Conservation (phyloP, 345 rosid species). For the Acer campestre region DNA sequence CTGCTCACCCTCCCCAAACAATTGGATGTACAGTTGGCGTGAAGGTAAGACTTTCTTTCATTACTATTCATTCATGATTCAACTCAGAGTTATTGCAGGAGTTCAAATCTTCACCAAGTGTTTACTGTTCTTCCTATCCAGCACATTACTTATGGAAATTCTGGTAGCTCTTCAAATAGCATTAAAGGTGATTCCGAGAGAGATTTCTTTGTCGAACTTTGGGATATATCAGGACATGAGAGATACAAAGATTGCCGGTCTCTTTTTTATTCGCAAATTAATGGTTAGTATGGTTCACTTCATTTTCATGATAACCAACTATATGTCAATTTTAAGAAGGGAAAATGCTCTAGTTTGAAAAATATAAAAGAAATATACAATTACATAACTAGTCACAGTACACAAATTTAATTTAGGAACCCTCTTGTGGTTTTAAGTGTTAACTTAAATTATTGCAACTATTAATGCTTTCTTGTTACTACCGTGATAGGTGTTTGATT, state of each 20-base stretch:
- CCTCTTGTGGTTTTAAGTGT: not conserved
- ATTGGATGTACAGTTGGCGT: conserved; percentile 95
- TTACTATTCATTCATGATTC: conserved; percentile 13
- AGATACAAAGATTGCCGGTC: conserved; percentile 97
- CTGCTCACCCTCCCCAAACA: conserved; percentile 82
- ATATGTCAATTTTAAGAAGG: not conserved
- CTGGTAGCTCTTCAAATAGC: conserved; percentile 92
- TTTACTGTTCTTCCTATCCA: conserved; percentile 30
- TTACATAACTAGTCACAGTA: not conserved
- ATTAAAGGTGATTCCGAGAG: conserved; percentile 87
- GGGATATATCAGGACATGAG: conserved; percentile 99
- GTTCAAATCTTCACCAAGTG: conserved; percentile 21
- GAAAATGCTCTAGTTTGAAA: not conserved
- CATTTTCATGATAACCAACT: conserved; percentile 14
- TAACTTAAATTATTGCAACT: not conserved
- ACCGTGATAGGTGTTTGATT: not conserved
- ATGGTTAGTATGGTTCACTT: conserved; percentile 52
- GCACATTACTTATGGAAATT: conserved; percentile 76
- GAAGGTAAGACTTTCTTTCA: conserved; percentile 56
- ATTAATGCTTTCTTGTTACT: not conserved
- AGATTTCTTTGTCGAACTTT: conserved; percentile 97
- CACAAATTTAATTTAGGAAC: not conserved
- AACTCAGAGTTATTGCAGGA: conserved; percentile 14
- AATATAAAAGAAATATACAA: not conserved
- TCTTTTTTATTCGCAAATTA: conserved; percentile 89